Conservation (phyloP, 495 filamentous ascomycete species). For the Aspergillus taichungensis region DNA sequence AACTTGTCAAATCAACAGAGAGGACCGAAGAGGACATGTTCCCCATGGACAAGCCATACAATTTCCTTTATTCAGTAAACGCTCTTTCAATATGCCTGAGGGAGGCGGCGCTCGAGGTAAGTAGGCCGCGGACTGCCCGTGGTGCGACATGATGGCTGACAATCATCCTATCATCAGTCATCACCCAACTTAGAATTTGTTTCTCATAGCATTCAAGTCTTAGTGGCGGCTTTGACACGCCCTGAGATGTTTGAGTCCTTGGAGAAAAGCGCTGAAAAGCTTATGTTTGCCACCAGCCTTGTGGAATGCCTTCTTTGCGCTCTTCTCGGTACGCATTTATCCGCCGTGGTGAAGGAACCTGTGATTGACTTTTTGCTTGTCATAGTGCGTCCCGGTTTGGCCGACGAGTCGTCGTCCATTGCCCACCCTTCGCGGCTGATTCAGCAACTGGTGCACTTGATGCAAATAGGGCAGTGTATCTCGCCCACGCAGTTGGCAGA, state of each 20-base stretch:
- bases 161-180: constrained; percentile 11
- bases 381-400: constrained; percentile 11
- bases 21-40: constrained; percentile 52
- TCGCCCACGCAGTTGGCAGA: constrained; percentile 2
- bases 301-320: constrained; percentile 31
- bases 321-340: constrained; percentile 11
- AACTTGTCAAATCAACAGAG: constrained; percentile 46
- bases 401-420: constrained; percentile 8
- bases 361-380: neutral
- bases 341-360: neutral
- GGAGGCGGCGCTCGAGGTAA: constrained; percentile 34
- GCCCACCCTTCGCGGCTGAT: constrained; percentile 17
- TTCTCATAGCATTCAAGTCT: constrained; percentile 32
- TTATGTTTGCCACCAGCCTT: constrained; percentile 24
- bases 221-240: constrained; percentile 33
- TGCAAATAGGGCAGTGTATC: constrained; percentile 19
- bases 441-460: constrained; percentile 21
- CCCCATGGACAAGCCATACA: constrained; percentile 61
- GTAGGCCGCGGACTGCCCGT: neutral
- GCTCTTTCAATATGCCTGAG: constrained; percentile 47
- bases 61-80: constrained; percentile 64
- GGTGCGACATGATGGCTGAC: neutral
- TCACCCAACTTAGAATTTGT: constrained; percentile 30
- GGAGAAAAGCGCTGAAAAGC: constrained; percentile 10
- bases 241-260: constrained; percentile 21